Evolutionary conservation across 192 early-diverging fungal species (phyloP).

Genomic region (Pilaira anomala): DNA sequence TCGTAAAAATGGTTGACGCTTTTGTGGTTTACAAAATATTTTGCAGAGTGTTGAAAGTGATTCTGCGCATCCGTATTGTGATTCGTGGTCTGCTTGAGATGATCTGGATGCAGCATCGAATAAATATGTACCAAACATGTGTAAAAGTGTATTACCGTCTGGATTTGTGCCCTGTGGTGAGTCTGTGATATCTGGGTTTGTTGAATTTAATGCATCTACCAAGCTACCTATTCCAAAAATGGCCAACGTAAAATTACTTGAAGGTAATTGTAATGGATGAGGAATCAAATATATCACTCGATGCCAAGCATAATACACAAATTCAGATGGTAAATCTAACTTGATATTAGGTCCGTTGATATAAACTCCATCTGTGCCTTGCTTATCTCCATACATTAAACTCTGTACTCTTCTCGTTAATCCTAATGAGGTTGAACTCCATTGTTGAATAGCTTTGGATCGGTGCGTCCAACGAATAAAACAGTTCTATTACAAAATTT

Average conservation of each 20-base stretch:
- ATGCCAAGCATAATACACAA: constrained; percentile 74
- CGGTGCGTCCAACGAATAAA: constrained; percentile 74
- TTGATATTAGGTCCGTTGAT: constrained; percentile 52
- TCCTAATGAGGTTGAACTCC: constrained; percentile 67
- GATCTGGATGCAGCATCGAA: constrained; percentile 62
- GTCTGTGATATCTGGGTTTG: constrained; percentile 18
- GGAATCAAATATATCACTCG: constrained; percentile 57
- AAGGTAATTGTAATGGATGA: constrained; percentile 48
- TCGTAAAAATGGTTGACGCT: constrained; percentile 49
- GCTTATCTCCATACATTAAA: constrained; percentile 61
- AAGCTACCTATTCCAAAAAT: constrained; percentile 56
- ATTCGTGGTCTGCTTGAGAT: constrained; percentile 29
- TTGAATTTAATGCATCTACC: constrained; percentile 48
- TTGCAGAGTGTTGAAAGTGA: constrained; percentile 72
- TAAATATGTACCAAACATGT: constrained; percentile 80
- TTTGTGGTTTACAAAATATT: constrained; percentile 71
- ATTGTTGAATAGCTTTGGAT: constrained; percentile 67
- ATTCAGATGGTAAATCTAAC: constrained; percentile 61
- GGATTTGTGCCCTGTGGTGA: constrained; percentile 24
- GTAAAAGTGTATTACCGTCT: constrained; percentile 74
- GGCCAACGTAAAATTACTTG: constrained; percentile 47
- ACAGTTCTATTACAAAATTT: constrained; percentile 31
- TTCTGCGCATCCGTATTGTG: constrained; percentile 58
- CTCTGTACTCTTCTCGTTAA: constrained; percentile 67
- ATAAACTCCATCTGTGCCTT: constrained; percentile 59